A percentile compares a stretch with the other conserved stretches of the same genome.
Evolutionary conservation across 768 basidiomycete species (phyloP).

Genomic region (Strobilomyces echinocephalus): DNA sequence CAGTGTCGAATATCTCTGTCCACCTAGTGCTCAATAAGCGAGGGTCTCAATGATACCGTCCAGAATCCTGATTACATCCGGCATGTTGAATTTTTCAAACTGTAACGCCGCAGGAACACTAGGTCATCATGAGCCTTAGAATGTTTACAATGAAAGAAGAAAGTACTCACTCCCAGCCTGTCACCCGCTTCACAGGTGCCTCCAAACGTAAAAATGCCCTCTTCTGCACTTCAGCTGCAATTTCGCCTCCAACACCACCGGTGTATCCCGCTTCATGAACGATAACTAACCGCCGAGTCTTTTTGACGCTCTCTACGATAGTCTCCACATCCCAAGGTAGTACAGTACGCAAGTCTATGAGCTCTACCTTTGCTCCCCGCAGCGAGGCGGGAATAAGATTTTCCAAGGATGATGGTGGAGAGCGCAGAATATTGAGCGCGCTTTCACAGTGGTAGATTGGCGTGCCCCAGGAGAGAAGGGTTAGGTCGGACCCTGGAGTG

Average conservation of each 20-base stretch:
- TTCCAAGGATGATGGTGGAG: conserved; percentile 62
- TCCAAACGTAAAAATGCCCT: conserved; percentile 83
- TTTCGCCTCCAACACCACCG: conserved; percentile 86
- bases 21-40: conserved; percentile 43
- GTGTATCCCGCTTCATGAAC: conserved; percentile 91
- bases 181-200: conserved; percentile 81
- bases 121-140: not conserved
- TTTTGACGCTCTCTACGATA: conserved; percentile 74
- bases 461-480: conserved; percentile 89
- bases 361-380: conserved; percentile 71
- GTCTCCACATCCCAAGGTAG: conserved; percentile 85
- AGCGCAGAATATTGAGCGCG: conserved; percentile 67
- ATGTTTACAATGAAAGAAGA: conserved; percentile 1
- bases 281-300: conserved; percentile 80
- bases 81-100: conserved; percentile 90
- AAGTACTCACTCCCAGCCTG: conserved; percentile 88
- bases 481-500: conserved; percentile 73
- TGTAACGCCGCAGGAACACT: conserved; percentile 82
- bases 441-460: conserved; percentile 87
- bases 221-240: conserved; percentile 87
- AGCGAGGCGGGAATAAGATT: conserved; percentile 59
- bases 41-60: conserved; percentile 84
- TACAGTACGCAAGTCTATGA: conserved; percentile 88
- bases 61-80: conserved; percentile 77
- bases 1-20: not conserved